Evolutionary conservation across 1,284 basidiomycete species (phyloP), one percentile per base, ranked within the genome.

Genomic region (Apiotrichum gamsii): DNA sequence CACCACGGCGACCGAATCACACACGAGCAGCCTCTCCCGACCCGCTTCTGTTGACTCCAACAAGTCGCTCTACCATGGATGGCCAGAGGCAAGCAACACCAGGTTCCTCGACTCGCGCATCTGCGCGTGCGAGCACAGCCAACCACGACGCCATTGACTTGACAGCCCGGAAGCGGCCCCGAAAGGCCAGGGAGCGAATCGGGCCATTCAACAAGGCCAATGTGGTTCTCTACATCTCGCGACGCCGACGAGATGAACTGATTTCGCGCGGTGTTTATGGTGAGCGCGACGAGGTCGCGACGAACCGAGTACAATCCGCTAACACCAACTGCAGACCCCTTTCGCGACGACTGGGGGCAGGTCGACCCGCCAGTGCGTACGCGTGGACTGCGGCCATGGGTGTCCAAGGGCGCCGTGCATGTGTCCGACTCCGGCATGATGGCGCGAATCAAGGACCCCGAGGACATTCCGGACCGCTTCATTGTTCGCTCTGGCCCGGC

Each of bases 401-500:
- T 28, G 25, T 11, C 25, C 25, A 6, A 28, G 25, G 25, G 25
- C n/a, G n/a, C 36, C 19, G 23, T 23, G 31, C 9, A 49, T 50
- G 13, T 43, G 60, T 38, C 49, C 56, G 3, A 40, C 43, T 9
- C 8, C 25, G 25, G 11, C 25, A 28, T 6, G 25, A 6, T 11
- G 11, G 25, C 25, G 25, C 25, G 25, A 6, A 28, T 28, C 25
- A 28, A 28, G 25, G 38, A 47, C 10, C 65, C 65, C 1, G 65
- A 68, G 36, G 33, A 41, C 2, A 34, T 64, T 3, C 58, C 57
- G 1, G 40, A 49, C 10, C 48, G 65, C 23, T 67, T 69, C 52
- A 25, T 53, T 2, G 9, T 39, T 19, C 60, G 59, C 14, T 50
- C 57, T 0, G 62, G 60, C 1, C 59, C 59, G 0, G 54, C 42